Conservation (phyloP, 306 rosid genomes). For the Benincasa hispida region DNA sequence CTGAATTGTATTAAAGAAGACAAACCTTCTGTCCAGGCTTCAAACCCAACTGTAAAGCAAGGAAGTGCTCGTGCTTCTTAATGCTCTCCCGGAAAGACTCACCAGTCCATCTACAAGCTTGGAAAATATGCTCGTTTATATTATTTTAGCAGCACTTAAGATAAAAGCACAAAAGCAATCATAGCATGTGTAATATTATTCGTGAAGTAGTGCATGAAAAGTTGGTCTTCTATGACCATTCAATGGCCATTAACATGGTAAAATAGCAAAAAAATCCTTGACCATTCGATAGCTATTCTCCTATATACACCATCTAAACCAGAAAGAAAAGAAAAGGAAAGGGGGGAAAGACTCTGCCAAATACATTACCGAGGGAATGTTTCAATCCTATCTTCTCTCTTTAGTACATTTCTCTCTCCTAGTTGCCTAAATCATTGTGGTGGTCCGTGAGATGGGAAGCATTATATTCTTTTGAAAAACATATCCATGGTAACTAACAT, state of each 20-base stretch:
- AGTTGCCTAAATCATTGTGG: too few species aligned
- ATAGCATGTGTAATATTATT: background rate
- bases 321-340: background rate
- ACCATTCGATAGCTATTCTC: background rate
- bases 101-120: constrained; percentile 49
- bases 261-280: background rate
- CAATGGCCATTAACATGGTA: background rate
- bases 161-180: background rate
- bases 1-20: background rate
- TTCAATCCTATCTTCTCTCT: background rate
- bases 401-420: too few species aligned
- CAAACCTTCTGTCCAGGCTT: constrained; percentile 78
- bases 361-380: background rate
- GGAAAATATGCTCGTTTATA: background rate
- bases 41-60: constrained; percentile 63
- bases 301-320: background rate
- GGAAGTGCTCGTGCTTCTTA: constrained; percentile 88
- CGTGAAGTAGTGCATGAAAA: background rate
- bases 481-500: background rate
- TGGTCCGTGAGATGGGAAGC: background rate
- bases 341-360: background rate
- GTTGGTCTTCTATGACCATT: background rate
- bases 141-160: background rate
- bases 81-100: constrained; percentile 89
- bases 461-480: background rate